These are phyloP conservation scores for Ophiostoma australiae DNA, from an alignment of 2,329 filamentous ascomycete genomes.

Conservation along the genomic window DNA sequence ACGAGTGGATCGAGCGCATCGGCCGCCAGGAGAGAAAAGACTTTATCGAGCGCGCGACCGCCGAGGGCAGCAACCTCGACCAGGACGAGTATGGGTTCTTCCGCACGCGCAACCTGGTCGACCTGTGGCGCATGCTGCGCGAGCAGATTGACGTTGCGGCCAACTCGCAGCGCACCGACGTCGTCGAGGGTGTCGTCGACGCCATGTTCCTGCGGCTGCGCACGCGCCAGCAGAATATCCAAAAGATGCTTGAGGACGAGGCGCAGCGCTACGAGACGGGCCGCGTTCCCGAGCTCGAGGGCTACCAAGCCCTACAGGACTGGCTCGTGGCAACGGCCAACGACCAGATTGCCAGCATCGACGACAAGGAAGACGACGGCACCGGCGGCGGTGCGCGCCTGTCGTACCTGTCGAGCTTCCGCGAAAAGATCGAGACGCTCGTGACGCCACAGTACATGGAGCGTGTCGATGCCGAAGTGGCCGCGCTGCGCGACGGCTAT, in stretches of 20 bases:
- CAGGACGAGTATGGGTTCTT: constrained; percentile 85
- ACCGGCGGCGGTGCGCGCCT: constrained; percentile 47
- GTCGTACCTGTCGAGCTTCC: constrained; percentile 83
- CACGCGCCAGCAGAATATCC: constrained; percentile 76
- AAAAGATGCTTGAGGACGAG: constrained; percentile 83
- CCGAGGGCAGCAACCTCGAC: constrained; percentile 71
- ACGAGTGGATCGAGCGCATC: constrained; percentile 97
- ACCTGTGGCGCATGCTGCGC: constrained; percentile 95
- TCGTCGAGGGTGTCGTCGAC: constrained; percentile 91
- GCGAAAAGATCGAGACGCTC: constrained; percentile 72
- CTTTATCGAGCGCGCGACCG: constrained; percentile 70
- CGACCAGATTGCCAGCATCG: constrained; percentile 97
- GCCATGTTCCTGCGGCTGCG: constrained; percentile 89
- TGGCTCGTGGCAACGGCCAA: constrained; percentile 97
- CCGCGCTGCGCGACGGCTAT: constrained; percentile 78
- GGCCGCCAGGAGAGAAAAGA: constrained; percentile 74
- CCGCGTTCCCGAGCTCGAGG: constrained; percentile 52
- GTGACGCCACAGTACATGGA: constrained; percentile 77
- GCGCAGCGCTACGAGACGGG: constrained; percentile 63
- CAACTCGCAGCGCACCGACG: constrained; percentile 79
- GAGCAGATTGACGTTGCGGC: constrained; percentile 85
- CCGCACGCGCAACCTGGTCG: constrained; percentile 83
- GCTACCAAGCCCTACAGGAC: constrained; percentile 79
- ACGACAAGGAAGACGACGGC: constrained; percentile 67
- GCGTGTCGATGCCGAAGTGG: constrained; percentile 66